Base-by-base conservation (phyloP, 2,329 filamentous ascomycete species). In the Aphanocladium album region DNA sequence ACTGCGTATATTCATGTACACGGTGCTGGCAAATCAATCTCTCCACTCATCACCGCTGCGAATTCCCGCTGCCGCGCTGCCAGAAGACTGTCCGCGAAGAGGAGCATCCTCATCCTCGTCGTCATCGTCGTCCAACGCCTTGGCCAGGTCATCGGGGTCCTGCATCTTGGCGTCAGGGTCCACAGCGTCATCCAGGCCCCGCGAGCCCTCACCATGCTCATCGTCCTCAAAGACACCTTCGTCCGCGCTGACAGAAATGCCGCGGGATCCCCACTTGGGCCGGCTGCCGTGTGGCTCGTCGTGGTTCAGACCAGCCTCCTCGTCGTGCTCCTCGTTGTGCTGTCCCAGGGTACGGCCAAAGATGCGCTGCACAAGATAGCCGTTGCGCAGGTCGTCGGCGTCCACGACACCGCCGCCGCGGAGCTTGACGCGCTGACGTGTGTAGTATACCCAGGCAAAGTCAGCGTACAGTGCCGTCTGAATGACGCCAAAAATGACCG, bases 391-490 rank as follows among this genome's bases (percentile, higher is more conserved):
- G 71, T 98, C 93, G 65, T 97, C 93, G 4, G 89, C 88, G 71
- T 98, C 93, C 16, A 98, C 91, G 19, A 97, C 82, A 7, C 91
- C 91, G 49, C 93, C 93, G 66, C 73, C 88, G 63, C 93, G 85
- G 17, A 98, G 86, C 86, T 97, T 97, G 70, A 98, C 92, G 61
- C 93, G 86, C 78, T 97, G 93, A 64, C 93, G 85, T 12, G 89
- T 90, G 78, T 90, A 97, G 80, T 98, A 98, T 1, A 98, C 92
- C 92, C 93, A 97, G 39, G 91, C 92, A 72, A 98, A 98, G 75
- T 98, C 93, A 67, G 93, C 73, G 74, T 97, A 97, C 47, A 97
- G 84, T 1, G 89, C 87, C 0, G 92, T 97, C 77, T 98, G 93
- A 27, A 98, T 80, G 62, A 96, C 78, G 60, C 93, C 93, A 69